Conservation (phyloP, 495 filamentous ascomycete species). For the Aspergillus hancockii region DNA sequence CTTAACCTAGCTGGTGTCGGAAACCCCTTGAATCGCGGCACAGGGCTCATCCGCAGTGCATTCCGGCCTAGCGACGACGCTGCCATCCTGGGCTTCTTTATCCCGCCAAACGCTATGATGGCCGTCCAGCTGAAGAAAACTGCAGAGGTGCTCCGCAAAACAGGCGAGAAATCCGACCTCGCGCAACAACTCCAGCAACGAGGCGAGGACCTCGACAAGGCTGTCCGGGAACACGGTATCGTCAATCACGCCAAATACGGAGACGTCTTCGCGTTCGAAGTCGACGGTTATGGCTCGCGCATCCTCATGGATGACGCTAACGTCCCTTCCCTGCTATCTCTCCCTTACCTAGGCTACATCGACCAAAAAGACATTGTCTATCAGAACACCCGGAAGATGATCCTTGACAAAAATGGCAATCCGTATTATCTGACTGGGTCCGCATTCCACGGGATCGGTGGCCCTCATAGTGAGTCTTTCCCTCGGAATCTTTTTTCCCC, state of each 20-base stretch:
- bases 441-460: constrained; percentile 88
- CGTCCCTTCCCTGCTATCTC: constrained; percentile 81
- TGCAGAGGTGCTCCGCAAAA: constrained; percentile 63
- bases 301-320: constrained; percentile 99
- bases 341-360: constrained; percentile 87
- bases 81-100: constrained; percentile 94
- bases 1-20: constrained; percentile 79
- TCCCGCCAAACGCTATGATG: constrained; percentile 96
- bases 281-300: constrained; percentile 89
- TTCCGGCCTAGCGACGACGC: constrained; percentile 98
- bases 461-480: constrained; percentile 55
- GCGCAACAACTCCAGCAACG: constrained; percentile 59
- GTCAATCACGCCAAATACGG: constrained; percentile 82
- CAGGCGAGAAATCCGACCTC: constrained; percentile 52
- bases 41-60: constrained; percentile 84
- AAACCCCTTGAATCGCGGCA: constrained; percentile 84
- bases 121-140: constrained; percentile 82
- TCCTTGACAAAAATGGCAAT: constrained; percentile 75
- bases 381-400: constrained; percentile 88
- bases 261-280: constrained; percentile 92
- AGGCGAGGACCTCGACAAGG: constrained; percentile 67
- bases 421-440: constrained; percentile 83
- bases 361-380: constrained; percentile 67
- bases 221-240: constrained; percentile 87
- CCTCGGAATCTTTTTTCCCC: not conserved